These are phyloP conservation scores for Globisporangium acanthophoron DNA, from an alignment of 352 stramenopile genomes.

Conservation along the genomic window DNA sequence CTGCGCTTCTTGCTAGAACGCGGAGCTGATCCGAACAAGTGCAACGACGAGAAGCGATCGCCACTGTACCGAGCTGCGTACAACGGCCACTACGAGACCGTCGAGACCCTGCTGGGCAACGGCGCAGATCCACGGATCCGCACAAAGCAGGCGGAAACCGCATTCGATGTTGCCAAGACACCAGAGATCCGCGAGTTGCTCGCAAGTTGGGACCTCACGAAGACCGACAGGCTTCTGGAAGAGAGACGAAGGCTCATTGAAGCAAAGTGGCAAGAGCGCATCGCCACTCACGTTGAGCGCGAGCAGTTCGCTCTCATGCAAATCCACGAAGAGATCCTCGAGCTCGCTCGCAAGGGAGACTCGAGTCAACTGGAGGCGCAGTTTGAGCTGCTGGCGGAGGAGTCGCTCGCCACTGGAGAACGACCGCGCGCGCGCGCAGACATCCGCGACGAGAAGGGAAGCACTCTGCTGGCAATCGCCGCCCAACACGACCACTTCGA, in stretches of 20 bases:
- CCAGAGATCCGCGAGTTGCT: conserved; percentile 54
- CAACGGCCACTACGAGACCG: conserved; percentile 74
- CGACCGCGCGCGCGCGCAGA: conserved; percentile 61
- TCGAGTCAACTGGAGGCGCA: conserved; percentile 39
- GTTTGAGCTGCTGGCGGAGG: conserved; percentile 69
- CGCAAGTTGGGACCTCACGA: conserved; percentile 59
- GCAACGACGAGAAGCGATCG: conserved; percentile 80
- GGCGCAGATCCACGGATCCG: conserved; percentile 69
- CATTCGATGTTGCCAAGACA: conserved; percentile 86
- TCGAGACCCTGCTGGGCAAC: conserved; percentile 60
- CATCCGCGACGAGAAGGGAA: conserved; percentile 74
- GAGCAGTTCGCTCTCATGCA: conserved; percentile 79
- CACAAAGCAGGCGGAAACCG: conserved; percentile 70
- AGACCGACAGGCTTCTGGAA: conserved; percentile 65
- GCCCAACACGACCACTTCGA: conserved; percentile 63
- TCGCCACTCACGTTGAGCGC: conserved; percentile 81
- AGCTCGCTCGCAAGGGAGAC: conserved; percentile 39
- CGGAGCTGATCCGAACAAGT: conserved; percentile 82
- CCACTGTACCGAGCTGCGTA: conserved; percentile 82
- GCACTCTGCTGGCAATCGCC: conserved; percentile 68
- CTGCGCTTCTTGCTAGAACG: conserved; percentile 63
- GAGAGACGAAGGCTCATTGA: conserved; percentile 62
- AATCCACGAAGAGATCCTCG: conserved; percentile 75
- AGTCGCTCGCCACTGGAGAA: conserved; percentile 53
- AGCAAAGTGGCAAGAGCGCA: conserved; percentile 76